Percentiles rank a stretch among this genome's conserved stretches.
These are phyloP conservation scores for Yarrowia sp. DNA, from an alignment of 805 yeast genomes.

Conservation along the genomic window DNA sequence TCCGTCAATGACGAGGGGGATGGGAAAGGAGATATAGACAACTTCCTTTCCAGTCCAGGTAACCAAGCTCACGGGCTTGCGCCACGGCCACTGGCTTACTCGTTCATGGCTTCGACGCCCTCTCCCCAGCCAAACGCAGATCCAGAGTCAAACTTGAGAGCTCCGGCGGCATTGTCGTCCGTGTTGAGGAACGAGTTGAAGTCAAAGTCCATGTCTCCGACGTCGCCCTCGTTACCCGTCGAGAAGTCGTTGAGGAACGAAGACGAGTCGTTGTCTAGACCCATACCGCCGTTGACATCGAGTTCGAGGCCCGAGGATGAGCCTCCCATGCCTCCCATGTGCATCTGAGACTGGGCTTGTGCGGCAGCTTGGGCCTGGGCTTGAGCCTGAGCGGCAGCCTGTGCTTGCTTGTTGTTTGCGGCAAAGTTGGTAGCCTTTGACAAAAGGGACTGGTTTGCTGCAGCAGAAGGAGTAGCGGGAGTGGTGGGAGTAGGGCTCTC, in stretches of 20 bases:
- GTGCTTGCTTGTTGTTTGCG: conserved; percentile 23
- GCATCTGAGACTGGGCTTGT: conserved; percentile 23
- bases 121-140: conserved; percentile 30
- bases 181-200: conserved; percentile 47
- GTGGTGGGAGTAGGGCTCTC: conserved; percentile 26
- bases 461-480: conserved; percentile 24
- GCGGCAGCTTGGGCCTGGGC: conserved; percentile 19
- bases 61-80: conserved; percentile 12
- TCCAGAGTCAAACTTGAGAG: conserved; percentile 28
- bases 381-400: conserved; percentile 16
- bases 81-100: conserved; percentile 23
- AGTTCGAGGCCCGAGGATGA: conserved; percentile 17
- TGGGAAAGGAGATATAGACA: too few species aligned
- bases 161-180: conserved; percentile 37
- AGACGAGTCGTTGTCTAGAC: conserved; percentile 40
- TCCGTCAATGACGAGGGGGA: conserved; percentile 25
- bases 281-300: conserved; percentile 32
- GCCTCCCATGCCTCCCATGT: conserved; percentile 20
- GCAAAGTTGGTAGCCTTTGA: conserved; percentile 24
- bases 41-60: not conserved
- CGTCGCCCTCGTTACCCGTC: conserved; percentile 37
- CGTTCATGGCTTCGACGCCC: conserved; percentile 29
- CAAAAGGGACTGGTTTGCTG: not conserved
- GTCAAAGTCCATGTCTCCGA: conserved; percentile 42
- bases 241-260: conserved; percentile 38